phyloP scores from a whole-genome alignment of 2,329 filamentous ascomycete species.

The Stagonosporopsis chrysanthemi region DNA sequence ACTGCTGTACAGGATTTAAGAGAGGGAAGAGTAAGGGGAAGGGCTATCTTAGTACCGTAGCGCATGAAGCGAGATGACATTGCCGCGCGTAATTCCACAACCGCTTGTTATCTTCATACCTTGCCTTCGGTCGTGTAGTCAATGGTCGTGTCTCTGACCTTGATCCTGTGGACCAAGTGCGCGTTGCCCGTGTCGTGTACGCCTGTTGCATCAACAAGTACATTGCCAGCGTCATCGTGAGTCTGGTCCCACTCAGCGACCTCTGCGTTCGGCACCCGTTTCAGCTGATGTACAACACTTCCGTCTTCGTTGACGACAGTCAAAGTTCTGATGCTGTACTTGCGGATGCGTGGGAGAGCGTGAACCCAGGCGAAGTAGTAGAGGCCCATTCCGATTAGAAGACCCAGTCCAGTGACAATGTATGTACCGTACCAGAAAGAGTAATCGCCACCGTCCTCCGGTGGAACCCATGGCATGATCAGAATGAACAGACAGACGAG shows the following conservation, averaged over 20 bases:
- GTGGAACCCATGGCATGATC: conserved; percentile 76
- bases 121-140: conserved; percentile 2
- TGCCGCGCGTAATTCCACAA: too few relatives aligned
- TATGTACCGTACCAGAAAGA: conserved; percentile 80
- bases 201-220: conserved; percentile 22
- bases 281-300: conserved; percentile 36
- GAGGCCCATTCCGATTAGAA: conserved; percentile 28
- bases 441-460: conserved; percentile 65
- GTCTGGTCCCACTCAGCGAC: conserved; percentile 41
- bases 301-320: conserved; percentile 39
- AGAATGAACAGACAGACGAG: conserved; percentile 55
- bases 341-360: conserved; percentile 30
- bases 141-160: conserved; percentile 13
- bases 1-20: conserved; percentile 7
- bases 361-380: conserved; percentile 44
- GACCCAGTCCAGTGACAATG: conserved; percentile 66
- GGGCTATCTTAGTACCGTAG: conserved; percentile 3
- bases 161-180: conserved; percentile 25
- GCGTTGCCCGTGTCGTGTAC: conserved; percentile 8
- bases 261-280: conserved; percentile 33
- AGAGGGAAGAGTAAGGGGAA: conserved; percentile 4
- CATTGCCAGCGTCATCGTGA: conserved; percentile 40
- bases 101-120: neutral
- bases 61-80: too few relatives aligned
- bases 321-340: conserved; percentile 37